Base-by-base conservation (phyloP, 2,329 filamentous ascomycete genomes). In the Diplodia intermedia region DNA sequence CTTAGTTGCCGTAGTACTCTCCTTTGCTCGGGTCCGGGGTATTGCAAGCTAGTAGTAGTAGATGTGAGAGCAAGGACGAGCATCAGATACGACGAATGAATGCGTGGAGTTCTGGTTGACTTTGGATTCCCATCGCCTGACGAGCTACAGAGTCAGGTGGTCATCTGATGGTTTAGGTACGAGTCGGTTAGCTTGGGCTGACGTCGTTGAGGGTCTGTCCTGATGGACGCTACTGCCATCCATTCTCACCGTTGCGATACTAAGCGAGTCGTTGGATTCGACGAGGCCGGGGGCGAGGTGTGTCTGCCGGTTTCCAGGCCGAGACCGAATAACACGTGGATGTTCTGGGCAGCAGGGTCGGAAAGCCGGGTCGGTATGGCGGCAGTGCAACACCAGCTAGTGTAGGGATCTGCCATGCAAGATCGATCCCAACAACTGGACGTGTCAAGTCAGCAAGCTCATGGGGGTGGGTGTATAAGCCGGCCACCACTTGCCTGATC, bases 61-160 rank as follows among this genome's bases (percentile, higher is more conserved):
- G 60, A 63, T 63, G 60, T 38, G 60, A 63, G 47, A 63, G 60
- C 15, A 49, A 47, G 60, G 23, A 52, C 15, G 43, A 52, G 38
- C 18, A 14, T 63, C 47, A 63, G 60, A 63, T 63, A 63, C 60
- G 29, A 63, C 26, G 43, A 63, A 63, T 63, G 47, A 33, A 63
- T 63, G n/a, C 38, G 33, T 23, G 60, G 60, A 47, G 60, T 63
- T 63, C 31, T 26, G 57, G 54, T 29, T 62, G 18, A n/a, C 31
- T 62, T 20, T 9, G n/a, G n/a, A 20, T 20, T 5, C 40, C 43
- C 9, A 47, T 5, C 4, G 14, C 14, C 18, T 18, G 38, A 43
- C 49, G 49, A 23, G 31, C 9, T 9, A 11, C 31, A 33, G 31
- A 11, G 31, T 33, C 31, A 33, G 31, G 31, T 33, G 31, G 31